Base-by-base conservation (phyloP, 768 basidiomycete species). In the Termitomyces sp. region DNA sequence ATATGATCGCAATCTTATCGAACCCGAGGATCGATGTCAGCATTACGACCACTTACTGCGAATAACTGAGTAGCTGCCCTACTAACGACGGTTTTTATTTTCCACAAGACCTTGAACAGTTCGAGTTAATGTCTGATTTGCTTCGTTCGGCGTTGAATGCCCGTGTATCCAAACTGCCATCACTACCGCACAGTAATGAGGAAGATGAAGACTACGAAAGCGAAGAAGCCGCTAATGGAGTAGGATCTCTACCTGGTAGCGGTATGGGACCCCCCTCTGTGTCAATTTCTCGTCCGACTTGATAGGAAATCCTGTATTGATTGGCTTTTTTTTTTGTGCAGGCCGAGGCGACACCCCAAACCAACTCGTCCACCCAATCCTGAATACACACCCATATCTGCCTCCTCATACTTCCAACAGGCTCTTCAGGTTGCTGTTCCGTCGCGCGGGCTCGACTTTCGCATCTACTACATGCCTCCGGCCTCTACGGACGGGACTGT, bases 391-490 rank as follows among this genome's bases (percentile, higher is more conserved):
- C 93, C 95, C 0, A 81, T 97, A 51, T 94, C 90, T 38, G 90
- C 91, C 0, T 72, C 82, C 16, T 76, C 76, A 1, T 96, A 82
- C 76, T 98, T 97, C 67, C 71, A 77, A 0, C 83, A 92, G 60
- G 95, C 96, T 9, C 73, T 88, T 3, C 87, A 93, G 64, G 87
- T 98, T 43, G 69, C 79, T 0, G 84, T 95, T 17, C 77, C 84
- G 5, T 66, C 75, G 12, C 76, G 85, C 7, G 75, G 75, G 19
- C 82, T 92, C 5, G 85, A 89, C 47, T 82, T 85, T 63, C 80
- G 95, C 31, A 87, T 85, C 10, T 97, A 98, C 71, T 90, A 95
- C 68, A 89, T 92, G 0, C 82, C 89, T 1, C 84, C 94, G 1
- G 77, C 77, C 47, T 69, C 73, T 31, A 62, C 73, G 19, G 74